Evolutionary conservation across 345 rosid species (phyloP).

Genomic region (Garcia nutans): DNA sequence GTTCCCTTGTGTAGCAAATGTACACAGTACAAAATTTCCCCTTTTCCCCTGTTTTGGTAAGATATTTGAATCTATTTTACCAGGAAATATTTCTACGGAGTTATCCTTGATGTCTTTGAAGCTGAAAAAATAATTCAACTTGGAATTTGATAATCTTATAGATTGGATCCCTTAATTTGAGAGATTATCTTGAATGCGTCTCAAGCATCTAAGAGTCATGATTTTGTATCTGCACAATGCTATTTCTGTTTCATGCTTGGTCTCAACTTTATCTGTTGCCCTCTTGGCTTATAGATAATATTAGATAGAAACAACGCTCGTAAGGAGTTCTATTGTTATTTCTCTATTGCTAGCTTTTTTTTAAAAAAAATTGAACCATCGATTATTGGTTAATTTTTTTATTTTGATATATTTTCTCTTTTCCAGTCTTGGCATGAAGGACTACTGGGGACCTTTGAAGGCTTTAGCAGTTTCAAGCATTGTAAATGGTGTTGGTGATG

Average conservation of each 20-base stretch:
- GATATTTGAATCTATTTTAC: neutral
- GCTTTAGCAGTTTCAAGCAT: slow-evolving; percentile 74
- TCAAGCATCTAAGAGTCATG: neutral
- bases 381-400: neutral
- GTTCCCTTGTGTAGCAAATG: neutral
- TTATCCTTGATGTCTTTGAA: neutral
- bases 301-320: too few species aligned
- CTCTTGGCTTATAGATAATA: too few species aligned
- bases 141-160: neutral
- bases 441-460: slow-evolving; percentile 95
- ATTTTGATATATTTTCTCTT: neutral
- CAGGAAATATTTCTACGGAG: neutral
- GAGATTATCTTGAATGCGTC: neutral
- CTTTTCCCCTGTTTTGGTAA: neutral
- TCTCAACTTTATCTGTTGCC: neutral
- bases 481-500: slow-evolving; percentile 72
- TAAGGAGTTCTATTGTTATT: neutral
- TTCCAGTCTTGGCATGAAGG: slow-evolving; percentile 96
- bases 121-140: neutral
- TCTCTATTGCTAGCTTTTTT: neutral
- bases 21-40: neutral
- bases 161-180: neutral
- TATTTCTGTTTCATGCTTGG: too few species aligned
- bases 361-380: neutral
- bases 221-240: neutral